Conservation (phyloP, 306 rosid genomes). For the Medicago truncatula region MtrunA17r5.0-ANR NC_053042.1:53465001-53465500, state of each 20-base stretch:
- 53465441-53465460: too few relatives aligned
- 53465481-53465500: too few relatives aligned
- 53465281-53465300: neutral
- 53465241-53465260: conserved; percentile 25
- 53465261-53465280: conserved; percentile 27
- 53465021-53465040: conserved; percentile 40
- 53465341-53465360: too few relatives aligned
- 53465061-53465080: conserved; percentile 8
- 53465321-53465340: too few relatives aligned
- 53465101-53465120: neutral
- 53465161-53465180: neutral
- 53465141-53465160: neutral
- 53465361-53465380: too few relatives aligned
- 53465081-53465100: conserved; percentile 2
- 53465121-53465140: neutral
- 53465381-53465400: too few relatives aligned
- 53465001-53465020: neutral
- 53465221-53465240: conserved; percentile 18
- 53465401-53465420: too few relatives aligned
- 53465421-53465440: too few relatives aligned
- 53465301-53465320: neutral
- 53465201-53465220: neutral
- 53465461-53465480: too few relatives aligned
- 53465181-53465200: neutral
- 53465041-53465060: neutral